Base-by-base conservation (phyloP, 768 basidiomycete species). In the Podaxis pistillaris region DNA sequence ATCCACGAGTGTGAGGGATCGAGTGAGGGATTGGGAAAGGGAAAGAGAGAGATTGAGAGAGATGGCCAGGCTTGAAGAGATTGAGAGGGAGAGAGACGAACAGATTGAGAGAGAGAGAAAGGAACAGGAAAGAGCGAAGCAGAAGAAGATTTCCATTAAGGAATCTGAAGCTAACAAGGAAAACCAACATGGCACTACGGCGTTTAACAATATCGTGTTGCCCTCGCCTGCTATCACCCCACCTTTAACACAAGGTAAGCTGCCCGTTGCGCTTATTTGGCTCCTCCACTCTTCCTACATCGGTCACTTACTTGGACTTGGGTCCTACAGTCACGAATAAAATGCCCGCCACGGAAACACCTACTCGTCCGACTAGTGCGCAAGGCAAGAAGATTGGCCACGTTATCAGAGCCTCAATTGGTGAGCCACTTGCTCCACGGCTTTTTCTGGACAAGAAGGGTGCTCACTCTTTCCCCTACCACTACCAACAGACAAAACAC, bases 21-120 rank as follows among this genome's bases (percentile, higher is more conserved):
- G 90, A 11, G 86, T 91, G 66, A 79, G 79, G 66, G 90, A 91
- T 67, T 92, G 90, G 89, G 89, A 92, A 70, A 77, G 85, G 46
- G 89, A 91, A 72, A 81, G 83, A 38, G 81, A 86, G 72, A 77
- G 88, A 63, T 72, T 91, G 69, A 80, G 89, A 67, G 89, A 90
- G 78, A 86, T 90, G 79, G 81, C 81, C 63, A 77, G 79, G 63
- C 63, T 88, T 68, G 80, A 86, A 69, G 88, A 90, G 68, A 67
- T 82, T 61, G 78, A 83, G 72, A 74, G 75, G 63, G 83, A 85
- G 68, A 76, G 76, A 49, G 81, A 80, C 68, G 79, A 72, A 63
- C 72, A 74, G 68, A 76, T 71, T 46, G 78, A 74, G 68, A 73
- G 62, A 69, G 77, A 76, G 73, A 75, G 76, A 73, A 75, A 68